Conservation (phyloP, 345 rosid genomes). For the Brassica rapa region DNA sequence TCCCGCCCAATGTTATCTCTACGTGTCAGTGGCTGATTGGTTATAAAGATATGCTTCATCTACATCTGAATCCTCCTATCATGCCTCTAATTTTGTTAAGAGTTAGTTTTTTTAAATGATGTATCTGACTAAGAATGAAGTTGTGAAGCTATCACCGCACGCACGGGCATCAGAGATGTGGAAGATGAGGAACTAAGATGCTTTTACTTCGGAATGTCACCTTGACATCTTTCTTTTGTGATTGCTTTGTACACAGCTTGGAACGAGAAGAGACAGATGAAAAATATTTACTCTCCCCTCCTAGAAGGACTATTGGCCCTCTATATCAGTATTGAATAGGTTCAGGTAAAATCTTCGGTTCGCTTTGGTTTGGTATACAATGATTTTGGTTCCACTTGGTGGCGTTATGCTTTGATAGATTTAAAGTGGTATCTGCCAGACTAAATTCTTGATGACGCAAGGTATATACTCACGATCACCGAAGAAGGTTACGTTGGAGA, state of each 20-base stretch:
- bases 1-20: conserved; percentile 50
- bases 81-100: conserved; percentile 1
- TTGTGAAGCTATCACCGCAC: conserved; percentile 89
- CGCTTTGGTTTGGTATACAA: neutral
- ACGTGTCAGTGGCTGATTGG: conserved; percentile 30
- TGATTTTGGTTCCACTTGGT: neutral
- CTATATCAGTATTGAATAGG: conserved; percentile 94
- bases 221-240: conserved; percentile 20
- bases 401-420: neutral
- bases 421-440: neutral
- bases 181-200: conserved; percentile 94
- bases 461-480: conserved; percentile 54
- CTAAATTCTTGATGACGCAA: neutral
- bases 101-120: neutral
- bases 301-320: conserved; percentile 88
- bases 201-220: conserved; percentile 96
- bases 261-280: conserved; percentile 97
- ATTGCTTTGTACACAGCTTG: conserved; percentile 30
- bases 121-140: conserved; percentile 64
- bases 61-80: neutral
- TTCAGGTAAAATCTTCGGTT: conserved; percentile 52
- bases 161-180: conserved; percentile 92
- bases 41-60: conserved; percentile 28
- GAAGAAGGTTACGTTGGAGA: conserved; percentile 70
- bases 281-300: conserved; percentile 92